Evolutionary conservation across 345 rosid species (phyloP).

Genomic region (Raphanus sativus): DNA sequence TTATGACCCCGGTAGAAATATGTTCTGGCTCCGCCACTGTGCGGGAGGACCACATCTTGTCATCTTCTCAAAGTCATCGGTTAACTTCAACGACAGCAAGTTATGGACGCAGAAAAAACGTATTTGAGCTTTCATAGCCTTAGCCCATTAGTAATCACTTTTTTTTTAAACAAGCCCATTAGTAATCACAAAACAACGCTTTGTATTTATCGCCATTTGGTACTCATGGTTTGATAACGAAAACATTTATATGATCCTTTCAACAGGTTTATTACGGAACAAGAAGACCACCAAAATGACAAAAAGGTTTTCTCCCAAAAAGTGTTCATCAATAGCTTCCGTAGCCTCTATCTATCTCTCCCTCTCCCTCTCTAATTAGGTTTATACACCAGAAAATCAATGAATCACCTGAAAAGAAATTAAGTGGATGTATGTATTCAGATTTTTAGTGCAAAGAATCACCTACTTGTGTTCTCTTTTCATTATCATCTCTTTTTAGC

Average conservation of each 20-base stretch:
- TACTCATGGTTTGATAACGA: neutral
- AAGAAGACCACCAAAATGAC: neutral
- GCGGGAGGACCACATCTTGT: constrained; percentile 6
- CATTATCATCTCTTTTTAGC: neutral
- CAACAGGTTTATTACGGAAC: neutral
- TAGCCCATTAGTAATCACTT: constrained; percentile 20
- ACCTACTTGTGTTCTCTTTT: constrained; percentile 23
- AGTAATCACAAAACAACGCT: neutral
- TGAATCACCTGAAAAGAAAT: too few relatives aligned
- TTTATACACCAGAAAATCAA: too few relatives aligned
- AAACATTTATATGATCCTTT: neutral
- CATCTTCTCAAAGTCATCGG: constrained; percentile 1
- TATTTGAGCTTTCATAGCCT: constrained; percentile 11
- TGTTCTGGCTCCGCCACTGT: neutral
- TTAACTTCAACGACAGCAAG: neutral
- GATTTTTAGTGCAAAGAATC: too few relatives aligned
- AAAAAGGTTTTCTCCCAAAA: neutral
- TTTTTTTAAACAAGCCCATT: constrained; percentile 9
- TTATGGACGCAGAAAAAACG: neutral
- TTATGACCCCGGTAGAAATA: too few relatives aligned
- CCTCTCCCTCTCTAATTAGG: too few relatives aligned
- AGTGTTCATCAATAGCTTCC: too few relatives aligned
- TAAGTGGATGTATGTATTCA: too few relatives aligned
- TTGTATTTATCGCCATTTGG: neutral
- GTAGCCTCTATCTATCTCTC: too few relatives aligned